phyloP scores from a whole-genome alignment of 2,329 filamentous ascomycete species.

The Fusarium nodosum region DNA sequence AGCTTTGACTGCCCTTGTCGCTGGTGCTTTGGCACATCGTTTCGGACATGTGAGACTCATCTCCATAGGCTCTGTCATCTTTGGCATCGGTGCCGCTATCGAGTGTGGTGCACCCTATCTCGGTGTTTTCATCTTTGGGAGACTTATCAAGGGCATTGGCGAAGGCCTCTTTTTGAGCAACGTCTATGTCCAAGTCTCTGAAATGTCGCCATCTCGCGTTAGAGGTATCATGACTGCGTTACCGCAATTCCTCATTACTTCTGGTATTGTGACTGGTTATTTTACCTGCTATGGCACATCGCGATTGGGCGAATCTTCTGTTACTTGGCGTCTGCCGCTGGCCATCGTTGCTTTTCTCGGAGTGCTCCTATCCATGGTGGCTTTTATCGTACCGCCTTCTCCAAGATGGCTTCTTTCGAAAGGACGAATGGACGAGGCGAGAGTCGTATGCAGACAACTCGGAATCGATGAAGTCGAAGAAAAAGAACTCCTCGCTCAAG shows the following conservation, averaged over 20 bases:
- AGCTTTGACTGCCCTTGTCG: conserved; percentile 70
- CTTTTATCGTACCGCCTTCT: conserved; percentile 62
- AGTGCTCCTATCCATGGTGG: conserved; percentile 48
- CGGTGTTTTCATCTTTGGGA: conserved; percentile 67
- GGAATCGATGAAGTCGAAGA: conserved; percentile 60
- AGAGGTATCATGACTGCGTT: conserved; percentile 66
- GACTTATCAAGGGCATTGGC: conserved; percentile 68
- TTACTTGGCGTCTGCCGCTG: conserved; percentile 70
- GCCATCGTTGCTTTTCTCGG: conserved; percentile 56
- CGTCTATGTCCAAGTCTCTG: conserved; percentile 67
- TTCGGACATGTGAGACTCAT: conserved; percentile 68
- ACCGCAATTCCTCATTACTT: conserved; percentile 66
- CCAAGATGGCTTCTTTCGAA: conserved; percentile 68
- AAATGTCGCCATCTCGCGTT: conserved; percentile 67
- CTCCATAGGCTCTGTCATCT: conserved; percentile 65
- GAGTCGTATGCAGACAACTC: conserved; percentile 56
- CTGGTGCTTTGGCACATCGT: conserved; percentile 66
- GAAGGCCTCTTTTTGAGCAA: conserved; percentile 69
- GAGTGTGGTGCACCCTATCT: conserved; percentile 56
- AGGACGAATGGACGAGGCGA: conserved; percentile 61
- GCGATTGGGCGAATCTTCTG: conserved; percentile 56
- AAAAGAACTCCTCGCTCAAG: conserved; percentile 55
- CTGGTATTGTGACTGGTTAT: conserved; percentile 68
- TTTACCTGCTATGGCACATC: conserved; percentile 72
- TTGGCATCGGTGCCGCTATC: conserved; percentile 64